Evolutionary conservation across 2,329 filamentous ascomycete genomes (phyloP).

Genomic region (Aspergillus caelatus): DNA sequence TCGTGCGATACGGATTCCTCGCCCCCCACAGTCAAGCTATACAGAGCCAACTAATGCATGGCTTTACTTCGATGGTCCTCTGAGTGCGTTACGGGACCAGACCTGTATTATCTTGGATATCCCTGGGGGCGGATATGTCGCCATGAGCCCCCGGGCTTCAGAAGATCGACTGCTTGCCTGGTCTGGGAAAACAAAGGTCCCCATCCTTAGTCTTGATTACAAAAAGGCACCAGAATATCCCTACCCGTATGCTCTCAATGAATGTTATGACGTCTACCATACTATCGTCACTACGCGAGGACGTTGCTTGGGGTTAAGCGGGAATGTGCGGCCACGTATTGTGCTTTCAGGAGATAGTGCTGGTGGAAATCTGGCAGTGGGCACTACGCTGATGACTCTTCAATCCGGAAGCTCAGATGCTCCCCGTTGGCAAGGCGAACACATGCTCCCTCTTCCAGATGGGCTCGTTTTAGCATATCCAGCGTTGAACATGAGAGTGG

Average conservation of each 20-base stretch:
- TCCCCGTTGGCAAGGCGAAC: constrained; percentile 58
- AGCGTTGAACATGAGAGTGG: constrained; percentile 92
- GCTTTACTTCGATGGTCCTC: constrained; percentile 91
- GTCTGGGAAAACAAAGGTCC: constrained; percentile 86
- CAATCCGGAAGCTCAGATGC: constrained; percentile 67
- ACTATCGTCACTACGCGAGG: constrained; percentile 73
- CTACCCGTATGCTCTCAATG: constrained; percentile 82
- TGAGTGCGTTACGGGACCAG: constrained; percentile 75
- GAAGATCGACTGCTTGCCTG: constrained; percentile 93
- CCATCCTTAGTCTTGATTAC: constrained; percentile 89
- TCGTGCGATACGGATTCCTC: constrained; percentile 78
- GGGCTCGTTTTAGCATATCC: constrained; percentile 88
- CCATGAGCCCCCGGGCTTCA: constrained; percentile 92
- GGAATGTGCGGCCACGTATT: constrained; percentile 65
- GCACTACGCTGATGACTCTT: constrained; percentile 84
- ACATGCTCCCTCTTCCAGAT: constrained; percentile 71
- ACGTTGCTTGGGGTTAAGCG: constrained; percentile 74
- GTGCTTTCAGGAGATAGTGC: constrained; percentile 80
- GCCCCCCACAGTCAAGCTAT: constrained; percentile 79
- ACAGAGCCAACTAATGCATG: constrained; percentile 80
- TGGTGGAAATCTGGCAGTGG: constrained; percentile 78
- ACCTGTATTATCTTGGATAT: constrained; percentile 83
- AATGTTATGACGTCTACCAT: constrained; percentile 84
- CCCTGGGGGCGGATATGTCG: constrained; percentile 92
- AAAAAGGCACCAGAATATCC: constrained; percentile 82